phyloP scores from a whole-genome alignment of 2,329 filamentous ascomycete genomes.

The Sporothrix luriei region DNA sequence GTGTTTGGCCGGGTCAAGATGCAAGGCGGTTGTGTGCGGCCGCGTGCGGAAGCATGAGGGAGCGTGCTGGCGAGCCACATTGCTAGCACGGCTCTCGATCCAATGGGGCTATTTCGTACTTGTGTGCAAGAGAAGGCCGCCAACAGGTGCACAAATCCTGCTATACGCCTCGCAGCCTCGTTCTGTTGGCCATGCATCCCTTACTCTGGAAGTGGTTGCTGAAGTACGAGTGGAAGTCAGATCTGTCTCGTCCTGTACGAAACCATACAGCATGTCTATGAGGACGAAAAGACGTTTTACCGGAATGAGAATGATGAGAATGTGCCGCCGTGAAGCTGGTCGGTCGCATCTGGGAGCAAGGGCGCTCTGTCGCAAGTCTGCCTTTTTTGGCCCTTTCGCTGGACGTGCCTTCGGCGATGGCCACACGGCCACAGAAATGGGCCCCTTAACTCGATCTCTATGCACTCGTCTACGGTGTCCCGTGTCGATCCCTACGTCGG shows the following conservation, averaged over 20 bases:
- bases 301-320: too few species aligned
- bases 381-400: too few species aligned
- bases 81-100: too few species aligned
- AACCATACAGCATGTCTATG: too few species aligned
- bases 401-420: too few species aligned
- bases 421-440: not conserved
- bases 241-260: too few species aligned
- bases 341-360: not conserved
- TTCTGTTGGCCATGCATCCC: not conserved
- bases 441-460: not conserved
- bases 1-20: not conserved
- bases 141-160: not conserved
- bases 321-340: too few species aligned
- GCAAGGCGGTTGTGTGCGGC: not conserved
- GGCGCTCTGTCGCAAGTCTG: too few species aligned
- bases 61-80: not conserved
- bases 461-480: not conserved
- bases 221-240: not conserved
- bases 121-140: not conserved
- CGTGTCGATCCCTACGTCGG: constrained; percentile 15
- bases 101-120: not conserved
- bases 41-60: not conserved
- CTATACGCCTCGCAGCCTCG: not conserved
- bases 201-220: not conserved
- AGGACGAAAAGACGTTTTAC: too few species aligned